Base-by-base conservation (phyloP, 305 asterid genomes). In the Rubia tinctorum region DNA sequence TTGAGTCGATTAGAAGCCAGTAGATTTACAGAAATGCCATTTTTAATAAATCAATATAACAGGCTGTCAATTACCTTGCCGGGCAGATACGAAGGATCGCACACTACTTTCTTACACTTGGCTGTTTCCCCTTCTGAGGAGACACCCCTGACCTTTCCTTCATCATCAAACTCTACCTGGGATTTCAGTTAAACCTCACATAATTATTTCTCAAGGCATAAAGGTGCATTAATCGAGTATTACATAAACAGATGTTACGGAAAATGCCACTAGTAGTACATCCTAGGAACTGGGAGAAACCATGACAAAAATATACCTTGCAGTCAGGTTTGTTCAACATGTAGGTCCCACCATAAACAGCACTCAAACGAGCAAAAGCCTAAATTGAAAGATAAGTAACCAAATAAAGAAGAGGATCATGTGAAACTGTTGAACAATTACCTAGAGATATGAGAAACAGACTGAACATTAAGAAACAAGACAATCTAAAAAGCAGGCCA, bases 341-440 rank as follows among this genome's bases (percentile, higher is more conserved):
- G 80, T 95, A 95, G 77, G 99, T 95, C 80, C 99, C 99, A 77
- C 99, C 99, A 80, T 92, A 95, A 66, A 94, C 99, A 73, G 99
- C 99, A 87, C 98, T 93, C 51, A 93, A 83, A 70, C 99, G 97
- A 81, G 99, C 99, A 84, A 95, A 95, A 76, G 95, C 99, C 99
- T 95, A 80, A 42, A 71, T 63, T 55, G 23, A 53, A 53, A 53
- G 60, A 53, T 7, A 17, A 18, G 8, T 53, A 42, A 72, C 66
- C 6, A 60, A 6, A 62, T 39, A 64, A 34, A 3, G 1, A 37
- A 17, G 34, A 58, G 59, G 65, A 66, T 8, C 43, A 56, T 27
- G 70, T 39, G 10, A 11, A 49, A 69, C 6, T 11, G 20, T 8
- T 44, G 2, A 23, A 8, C 13, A 12, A 27, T 13, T 13, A 44